phyloP scores from a whole-genome alignment of 495 filamentous ascomycete genomes.

The Oidiodendron maius region DNA sequence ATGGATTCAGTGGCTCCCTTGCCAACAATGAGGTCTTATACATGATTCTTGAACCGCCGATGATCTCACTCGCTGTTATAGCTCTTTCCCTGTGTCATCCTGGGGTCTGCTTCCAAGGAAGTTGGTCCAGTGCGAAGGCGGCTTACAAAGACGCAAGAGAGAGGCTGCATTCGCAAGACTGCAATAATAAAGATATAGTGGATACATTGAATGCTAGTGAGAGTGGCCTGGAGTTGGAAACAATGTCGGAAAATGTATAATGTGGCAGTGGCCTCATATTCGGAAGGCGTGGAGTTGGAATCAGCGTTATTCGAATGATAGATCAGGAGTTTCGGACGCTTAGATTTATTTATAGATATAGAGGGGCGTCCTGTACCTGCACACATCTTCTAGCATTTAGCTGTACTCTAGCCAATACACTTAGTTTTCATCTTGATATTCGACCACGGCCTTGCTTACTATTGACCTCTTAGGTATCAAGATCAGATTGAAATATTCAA shows the following conservation, averaged over 20 bases:
- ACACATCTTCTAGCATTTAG: too few species aligned
- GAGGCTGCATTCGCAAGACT: not conserved
- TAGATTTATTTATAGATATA: not conserved
- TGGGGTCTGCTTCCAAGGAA: constrained; percentile 38
- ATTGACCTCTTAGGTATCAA: too few species aligned
- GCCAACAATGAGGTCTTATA: constrained; percentile 50
- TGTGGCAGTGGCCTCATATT: not conserved
- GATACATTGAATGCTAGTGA: not conserved
- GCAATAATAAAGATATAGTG: not conserved
- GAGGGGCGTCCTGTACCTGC: too few species aligned
- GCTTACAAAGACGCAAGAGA: not conserved
- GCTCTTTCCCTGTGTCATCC: constrained; percentile 55
- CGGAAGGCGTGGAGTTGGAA: not conserved
- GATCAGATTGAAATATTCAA: too few species aligned
- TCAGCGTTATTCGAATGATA: not conserved
- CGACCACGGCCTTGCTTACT: too few species aligned
- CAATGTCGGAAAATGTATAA: not conserved
- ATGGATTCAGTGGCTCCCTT: constrained; percentile 26
- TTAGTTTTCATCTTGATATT: too few species aligned
- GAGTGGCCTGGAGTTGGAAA: not conserved
- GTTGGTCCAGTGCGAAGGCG: constrained; percentile 1
- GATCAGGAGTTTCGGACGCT: not conserved
- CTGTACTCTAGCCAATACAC: too few species aligned
- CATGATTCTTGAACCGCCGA: constrained; percentile 63
- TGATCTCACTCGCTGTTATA: constrained; percentile 45